phyloP scores from a whole-genome alignment of 1,139 yeast species.

The Eremothecium coryli region DNA sequence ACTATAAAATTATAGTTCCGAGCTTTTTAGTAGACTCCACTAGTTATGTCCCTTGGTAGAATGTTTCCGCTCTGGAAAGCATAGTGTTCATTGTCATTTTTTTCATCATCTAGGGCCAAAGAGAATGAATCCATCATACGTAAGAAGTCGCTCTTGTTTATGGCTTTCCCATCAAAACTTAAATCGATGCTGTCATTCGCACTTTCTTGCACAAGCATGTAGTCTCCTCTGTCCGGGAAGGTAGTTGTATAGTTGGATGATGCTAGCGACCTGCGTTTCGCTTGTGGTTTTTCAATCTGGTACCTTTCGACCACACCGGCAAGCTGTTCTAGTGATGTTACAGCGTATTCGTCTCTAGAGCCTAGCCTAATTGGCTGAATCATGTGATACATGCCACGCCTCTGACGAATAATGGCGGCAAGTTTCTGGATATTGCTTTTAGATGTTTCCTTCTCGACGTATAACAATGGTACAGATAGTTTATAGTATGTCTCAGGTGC shows the following conservation, averaged over 20 bases:
- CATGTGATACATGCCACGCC: slow-evolving; percentile 1
- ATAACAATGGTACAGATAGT: slow-evolving; percentile 5
- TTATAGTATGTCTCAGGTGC: slow-evolving; percentile 6
- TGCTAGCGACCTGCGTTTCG: slow-evolving; percentile 4
- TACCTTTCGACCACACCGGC: slow-evolving; percentile 4
- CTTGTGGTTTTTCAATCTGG: slow-evolving; percentile 3
- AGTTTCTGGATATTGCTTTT: slow-evolving; percentile 3
- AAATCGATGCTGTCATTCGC: slow-evolving; percentile 30
- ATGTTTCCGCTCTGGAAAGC: slow-evolving; percentile 7
- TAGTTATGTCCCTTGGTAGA: slow-evolving; percentile 11
- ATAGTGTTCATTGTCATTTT: slow-evolving; percentile 11
- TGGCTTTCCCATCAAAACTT: slow-evolving; percentile 37
- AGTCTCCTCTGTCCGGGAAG: slow-evolving; percentile 7
- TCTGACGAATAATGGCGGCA: slow-evolving; percentile 4
- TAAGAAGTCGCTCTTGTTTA: slow-evolving; percentile 35
- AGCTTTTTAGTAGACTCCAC: slow-evolving; percentile 5
- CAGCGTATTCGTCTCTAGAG: slow-evolving; percentile 6
- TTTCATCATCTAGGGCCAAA: slow-evolving; percentile 26
- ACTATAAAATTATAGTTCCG: background rate
- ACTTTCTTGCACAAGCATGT: slow-evolving; percentile 8
- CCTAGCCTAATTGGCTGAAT: slow-evolving; percentile 8
- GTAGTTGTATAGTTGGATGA: slow-evolving; percentile 2
- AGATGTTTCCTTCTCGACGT: slow-evolving; percentile 1
- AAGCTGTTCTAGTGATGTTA: slow-evolving; percentile 7
- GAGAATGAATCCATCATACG: slow-evolving; percentile 33